These are phyloP conservation scores for Eucalyptus victrix DNA, from an alignment of 345 rosid genomes.

Conservation along the genomic window DNA sequence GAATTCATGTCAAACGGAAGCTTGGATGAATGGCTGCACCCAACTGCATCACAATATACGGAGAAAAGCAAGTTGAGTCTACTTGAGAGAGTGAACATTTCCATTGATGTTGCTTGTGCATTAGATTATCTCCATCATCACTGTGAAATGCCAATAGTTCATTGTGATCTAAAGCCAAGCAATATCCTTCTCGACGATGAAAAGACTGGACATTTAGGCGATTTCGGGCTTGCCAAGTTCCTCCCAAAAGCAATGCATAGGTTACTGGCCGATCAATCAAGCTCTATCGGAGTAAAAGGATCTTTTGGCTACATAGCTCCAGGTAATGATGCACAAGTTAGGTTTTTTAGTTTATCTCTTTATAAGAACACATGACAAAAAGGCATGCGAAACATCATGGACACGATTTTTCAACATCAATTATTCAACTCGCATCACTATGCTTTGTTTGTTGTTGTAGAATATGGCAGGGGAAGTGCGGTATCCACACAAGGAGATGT, in stretches of 20 bases:
- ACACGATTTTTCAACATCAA: too few species aligned
- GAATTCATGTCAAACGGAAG: neutral
- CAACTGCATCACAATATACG: neutral
- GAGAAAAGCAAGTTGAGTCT: neutral
- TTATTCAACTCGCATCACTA: neutral
- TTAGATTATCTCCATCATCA: neutral
- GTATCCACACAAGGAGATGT: neutral
- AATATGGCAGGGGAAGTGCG: too few species aligned
- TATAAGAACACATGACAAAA: neutral
- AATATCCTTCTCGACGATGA: neutral
- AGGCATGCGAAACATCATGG: neutral
- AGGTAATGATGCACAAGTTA: neutral
- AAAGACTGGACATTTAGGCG: neutral
- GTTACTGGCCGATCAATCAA: neutral
- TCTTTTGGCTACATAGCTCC: neutral
- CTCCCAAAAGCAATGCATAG: neutral
- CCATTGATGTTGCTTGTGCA: neutral
- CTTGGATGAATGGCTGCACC: neutral
- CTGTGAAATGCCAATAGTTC: neutral
- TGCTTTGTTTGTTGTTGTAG: too few species aligned
- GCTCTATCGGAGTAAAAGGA: neutral
- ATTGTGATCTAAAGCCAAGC: neutral
- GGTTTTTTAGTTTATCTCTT: neutral
- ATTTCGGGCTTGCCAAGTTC: neutral
- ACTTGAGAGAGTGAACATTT: neutral